Percentiles rank a stretch among this genome's conserved stretches.
phyloP scores from a whole-genome alignment of 768 basidiomycete genomes.

The Pulveroboletus sp. region DNA sequence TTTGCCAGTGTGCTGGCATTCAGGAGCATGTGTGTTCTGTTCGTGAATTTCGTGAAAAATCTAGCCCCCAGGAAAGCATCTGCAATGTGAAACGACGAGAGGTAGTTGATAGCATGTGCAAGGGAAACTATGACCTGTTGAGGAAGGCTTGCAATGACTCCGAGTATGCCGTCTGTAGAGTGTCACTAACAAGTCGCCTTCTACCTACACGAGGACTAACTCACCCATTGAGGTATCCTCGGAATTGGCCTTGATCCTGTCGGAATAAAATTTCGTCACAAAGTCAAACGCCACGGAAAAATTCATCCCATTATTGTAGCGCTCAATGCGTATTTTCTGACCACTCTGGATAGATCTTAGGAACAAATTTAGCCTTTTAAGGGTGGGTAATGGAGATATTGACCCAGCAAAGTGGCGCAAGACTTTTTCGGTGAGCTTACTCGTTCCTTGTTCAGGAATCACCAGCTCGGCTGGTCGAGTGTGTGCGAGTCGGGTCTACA shows the following conservation, averaged over 20 bases:
- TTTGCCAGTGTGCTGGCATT: conserved; percentile 85
- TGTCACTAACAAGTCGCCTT: neutral
- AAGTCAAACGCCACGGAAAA: conserved; percentile 68
- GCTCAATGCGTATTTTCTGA: conserved; percentile 57
- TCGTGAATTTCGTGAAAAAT: conserved; percentile 76
- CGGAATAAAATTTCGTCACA: conserved; percentile 62
- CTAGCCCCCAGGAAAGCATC: conserved; percentile 71
- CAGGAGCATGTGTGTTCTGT: conserved; percentile 78
- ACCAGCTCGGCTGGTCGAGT: conserved; percentile 79
- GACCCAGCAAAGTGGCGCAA: conserved; percentile 68
- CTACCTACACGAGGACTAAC: neutral
- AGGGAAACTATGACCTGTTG: conserved; percentile 65
- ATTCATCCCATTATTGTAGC: conserved; percentile 47
- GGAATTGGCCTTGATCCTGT: conserved; percentile 41
- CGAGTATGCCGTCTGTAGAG: conserved; percentile 54
- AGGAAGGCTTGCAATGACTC: conserved; percentile 60
- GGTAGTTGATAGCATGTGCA: conserved; percentile 66
- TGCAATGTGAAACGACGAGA: conserved; percentile 70
- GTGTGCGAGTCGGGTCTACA: conserved; percentile 82
- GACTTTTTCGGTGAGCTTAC: conserved; percentile 69
- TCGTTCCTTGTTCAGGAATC: conserved; percentile 54
- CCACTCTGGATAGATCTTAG: conserved; percentile 36
- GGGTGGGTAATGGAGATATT: conserved; percentile 10
- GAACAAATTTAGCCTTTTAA: conserved; percentile 3
- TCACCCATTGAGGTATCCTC: conserved; percentile 29